Conservation (phyloP, 2,329 filamentous ascomycete species). For the Teratosphaeria viscida region DNA sequence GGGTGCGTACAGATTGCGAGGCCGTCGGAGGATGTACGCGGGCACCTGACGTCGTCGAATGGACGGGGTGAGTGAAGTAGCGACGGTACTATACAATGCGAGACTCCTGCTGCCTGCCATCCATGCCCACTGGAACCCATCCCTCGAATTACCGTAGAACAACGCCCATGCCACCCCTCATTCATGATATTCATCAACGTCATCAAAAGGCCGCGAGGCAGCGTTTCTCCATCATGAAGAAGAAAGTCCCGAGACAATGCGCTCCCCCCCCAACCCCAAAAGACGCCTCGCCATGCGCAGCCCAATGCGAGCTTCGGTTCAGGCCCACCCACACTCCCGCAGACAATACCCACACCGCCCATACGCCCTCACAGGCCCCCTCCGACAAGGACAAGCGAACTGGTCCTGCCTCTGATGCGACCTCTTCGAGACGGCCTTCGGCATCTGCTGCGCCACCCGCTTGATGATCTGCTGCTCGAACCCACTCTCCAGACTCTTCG, state of each 20-base stretch:
- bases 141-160: background rate
- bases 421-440: background rate
- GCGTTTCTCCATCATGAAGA: constrained; percentile 3
- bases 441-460: constrained; percentile 13
- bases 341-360: constrained; percentile 34
- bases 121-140: background rate
- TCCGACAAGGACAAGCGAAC: constrained; percentile 20
- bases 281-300: background rate
- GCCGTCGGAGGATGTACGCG: too few species aligned
- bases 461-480: constrained; percentile 27
- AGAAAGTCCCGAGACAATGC: background rate
- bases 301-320: background rate
- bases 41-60: too few species aligned
- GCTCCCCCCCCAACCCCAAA: background rate
- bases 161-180: background rate
- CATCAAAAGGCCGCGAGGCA: constrained; percentile 18
- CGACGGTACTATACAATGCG: background rate
- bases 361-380: constrained; percentile 29
- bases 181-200: background rate
- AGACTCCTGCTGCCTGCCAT: background rate
- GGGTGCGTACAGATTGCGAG: too few species aligned
- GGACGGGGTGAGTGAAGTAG: background rate
- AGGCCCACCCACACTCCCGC: constrained; percentile 31
- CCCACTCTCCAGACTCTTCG: constrained; percentile 36
- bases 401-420: background rate